Percentiles rank a stretch among this genome's conserved stretches.
These are phyloP conservation scores for Diaporthe destruens DNA, from an alignment of 2,329 filamentous ascomycete species.

Conservation along the genomic window DNA sequence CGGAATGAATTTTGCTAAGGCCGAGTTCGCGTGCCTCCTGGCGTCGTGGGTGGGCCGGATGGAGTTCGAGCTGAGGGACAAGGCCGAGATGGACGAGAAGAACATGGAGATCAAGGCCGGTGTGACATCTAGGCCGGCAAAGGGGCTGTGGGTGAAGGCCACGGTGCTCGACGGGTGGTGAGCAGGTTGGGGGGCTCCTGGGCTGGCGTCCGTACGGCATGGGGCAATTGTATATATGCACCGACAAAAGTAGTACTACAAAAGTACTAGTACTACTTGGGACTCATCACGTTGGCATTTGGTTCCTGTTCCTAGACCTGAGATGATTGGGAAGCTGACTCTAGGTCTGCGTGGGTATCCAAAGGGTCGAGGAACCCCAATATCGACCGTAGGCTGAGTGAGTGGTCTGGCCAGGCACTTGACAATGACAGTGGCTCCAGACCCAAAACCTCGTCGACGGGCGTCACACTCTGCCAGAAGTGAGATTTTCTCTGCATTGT, in stretches of 20 bases:
- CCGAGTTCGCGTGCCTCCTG: slow-evolving; percentile 87
- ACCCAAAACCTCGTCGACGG: background rate
- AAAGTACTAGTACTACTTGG: background rate
- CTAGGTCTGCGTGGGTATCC: background rate
- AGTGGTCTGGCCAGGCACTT: background rate
- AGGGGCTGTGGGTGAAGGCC: slow-evolving; percentile 77
- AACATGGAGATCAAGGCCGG: slow-evolving; percentile 76
- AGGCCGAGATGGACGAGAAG: slow-evolving; percentile 74
- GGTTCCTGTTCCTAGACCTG: background rate
- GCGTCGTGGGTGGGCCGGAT: slow-evolving; percentile 84
- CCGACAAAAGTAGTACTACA: background rate
- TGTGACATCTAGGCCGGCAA: slow-evolving; percentile 79
- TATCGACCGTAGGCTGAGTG: background rate
- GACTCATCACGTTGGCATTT: background rate
- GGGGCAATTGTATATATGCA: slow-evolving; percentile 8
- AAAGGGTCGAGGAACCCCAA: background rate
- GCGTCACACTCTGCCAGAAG: background rate
- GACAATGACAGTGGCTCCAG: background rate
- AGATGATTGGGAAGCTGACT: background rate
- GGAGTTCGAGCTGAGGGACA: slow-evolving; percentile 68
- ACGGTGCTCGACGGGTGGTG: slow-evolving; percentile 77
- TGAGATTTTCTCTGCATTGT: too few relatives aligned
- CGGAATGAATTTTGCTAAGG: slow-evolving; percentile 82
- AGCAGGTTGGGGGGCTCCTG: slow-evolving; percentile 30
- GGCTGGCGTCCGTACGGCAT: background rate